Conservation (phyloP, 257 asterid species). For the Solanum clarkiae region DNA sequence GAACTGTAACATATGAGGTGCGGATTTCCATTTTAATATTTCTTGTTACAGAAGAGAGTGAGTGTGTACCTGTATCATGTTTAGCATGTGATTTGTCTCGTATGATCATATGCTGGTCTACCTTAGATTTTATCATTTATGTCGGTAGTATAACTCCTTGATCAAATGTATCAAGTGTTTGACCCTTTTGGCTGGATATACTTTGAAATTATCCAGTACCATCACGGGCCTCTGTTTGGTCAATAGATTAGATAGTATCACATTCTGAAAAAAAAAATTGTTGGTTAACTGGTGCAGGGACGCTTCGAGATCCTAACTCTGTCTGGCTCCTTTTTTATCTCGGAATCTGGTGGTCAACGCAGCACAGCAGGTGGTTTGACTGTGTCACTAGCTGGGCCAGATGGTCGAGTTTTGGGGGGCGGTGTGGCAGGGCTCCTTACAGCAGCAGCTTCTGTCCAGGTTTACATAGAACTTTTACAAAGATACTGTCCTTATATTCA, state of each 20-base stretch:
- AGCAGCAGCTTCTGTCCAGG: constrained; percentile 5
- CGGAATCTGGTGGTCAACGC: constrained; percentile 4
- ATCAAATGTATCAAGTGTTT: not conserved
- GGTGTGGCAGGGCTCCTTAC: constrained; percentile 6
- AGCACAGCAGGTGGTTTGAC: constrained; percentile 2
- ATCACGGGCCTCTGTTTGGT: not conserved
- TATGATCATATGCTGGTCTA: not conserved
- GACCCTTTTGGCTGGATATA: not conserved
- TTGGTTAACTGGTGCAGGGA: not conserved
- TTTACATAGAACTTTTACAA: not conserved
- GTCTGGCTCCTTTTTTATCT: not conserved
- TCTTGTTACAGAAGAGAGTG: not conserved
- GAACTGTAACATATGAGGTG: constrained; percentile 8
- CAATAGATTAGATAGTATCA: not conserved
- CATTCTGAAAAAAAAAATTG: not conserved
- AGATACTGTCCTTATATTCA: not conserved
- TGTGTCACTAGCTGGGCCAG: constrained; percentile 4
- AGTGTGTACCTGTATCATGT: not conserved
- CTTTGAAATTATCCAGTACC: not conserved
- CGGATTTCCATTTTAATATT: not conserved
- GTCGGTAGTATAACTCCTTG: not conserved
- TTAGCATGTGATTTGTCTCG: not conserved
- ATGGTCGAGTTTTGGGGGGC: constrained; percentile 4
- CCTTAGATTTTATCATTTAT: not conserved
- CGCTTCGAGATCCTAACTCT: constrained; percentile 5